Evolutionary conservation across 192 early-diverging fungal genomes (phyloP), one percentile per base, ranked within the genome.

Genomic region (Pilaira anomala): DNA sequence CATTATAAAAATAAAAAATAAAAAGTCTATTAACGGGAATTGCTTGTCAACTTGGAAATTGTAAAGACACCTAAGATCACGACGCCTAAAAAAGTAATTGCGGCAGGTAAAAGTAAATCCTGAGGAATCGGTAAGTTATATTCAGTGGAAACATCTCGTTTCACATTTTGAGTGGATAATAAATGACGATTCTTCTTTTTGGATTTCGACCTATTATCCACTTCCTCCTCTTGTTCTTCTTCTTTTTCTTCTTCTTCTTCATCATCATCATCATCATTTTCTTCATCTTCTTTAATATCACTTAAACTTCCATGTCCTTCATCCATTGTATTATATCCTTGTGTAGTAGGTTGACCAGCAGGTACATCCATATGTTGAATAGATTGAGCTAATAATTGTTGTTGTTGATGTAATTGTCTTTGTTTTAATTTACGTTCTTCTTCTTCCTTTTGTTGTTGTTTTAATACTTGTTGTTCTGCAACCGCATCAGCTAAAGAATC

Each of bases 61-160:
- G 63, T 52, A 61, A 74, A 74, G 0, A 68, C 72, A 55, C 66
- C 63, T 36, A 74, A 48, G 42, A 74, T 68, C n/a, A 61, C 72
- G 5, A 74, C 62, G 22, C 72, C 72, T 26, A 74, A 46, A 48
- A 64, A 68, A 50, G 67, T 63, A 61, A 74, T 68, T 11, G 72
- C 66, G 21, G 72, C 72, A 21, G 72, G 72, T 21, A 74, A 57
- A 13, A 74, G 19, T 13, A 74, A 26, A 1, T 74, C 72, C 19
- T 71, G 53, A 3, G 68, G 46, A 25, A 65, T 49, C 3, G 55
- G 39, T 48, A 46, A 29, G n/a, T 33, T 42, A 1, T 50, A 40
- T 18, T 63, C 55, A 22, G 8, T 49, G 3, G 56, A 18, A 21
- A 39, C 9, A 42, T 58, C 56, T 1, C 33, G 8, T 42, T 21